Evolutionary conservation across 768 basidiomycete genomes (phyloP), one percentile per base, ranked within the genome.

Genomic region (Boletus subcaerulescens): DNA sequence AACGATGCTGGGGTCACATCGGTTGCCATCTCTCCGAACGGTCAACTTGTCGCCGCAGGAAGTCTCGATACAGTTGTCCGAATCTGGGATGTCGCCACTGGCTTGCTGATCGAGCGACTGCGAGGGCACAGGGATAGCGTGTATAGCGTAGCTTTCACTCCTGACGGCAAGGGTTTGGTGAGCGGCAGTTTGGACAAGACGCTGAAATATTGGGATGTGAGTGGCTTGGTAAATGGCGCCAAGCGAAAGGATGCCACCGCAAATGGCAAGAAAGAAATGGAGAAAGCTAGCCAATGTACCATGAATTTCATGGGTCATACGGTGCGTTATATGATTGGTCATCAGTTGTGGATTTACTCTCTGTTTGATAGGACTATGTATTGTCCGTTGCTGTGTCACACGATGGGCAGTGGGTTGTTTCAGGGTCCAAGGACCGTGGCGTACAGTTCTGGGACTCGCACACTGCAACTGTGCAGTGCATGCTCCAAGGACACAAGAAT

Each of bases 361-460:
- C 47, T 42, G 45, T 29, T 36, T 17, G 3, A 35, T 60, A 85
- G 83, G 86, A 89, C 68, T 89, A 87, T 55, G 87, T 89, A 55
- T 76, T 89, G 48, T 83, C 82, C 44, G 85, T 87, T 44, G 85
- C 84, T 18, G 91, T 94, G 45, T 93, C 91, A 44, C 89, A 93
- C 59, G 95, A 98, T 71, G 92, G 91, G 56, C 85, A 91, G 60
- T 89, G 93, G 91, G 88, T 98, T 61, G 95, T 97, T 12, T 94
- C 92, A 12, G 96, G 97, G 48, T 87, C 86, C 35, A 98, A 98
- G 74, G 97, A 99, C 69, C 89, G 97, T 13, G 89, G 93, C 1
- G 94, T 99, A 52, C 92, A 95, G 70, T 93, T 96, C 68, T 93
- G 91, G 87, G 91, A 95, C 67, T 84, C 91, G 49, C 78, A 82